Percentiles rank a stretch among this genome's conserved stretches.
Evolutionary conservation across 495 filamentous ascomycete species (phyloP).

Genomic region (Aspergillus nidulans): DNA sequence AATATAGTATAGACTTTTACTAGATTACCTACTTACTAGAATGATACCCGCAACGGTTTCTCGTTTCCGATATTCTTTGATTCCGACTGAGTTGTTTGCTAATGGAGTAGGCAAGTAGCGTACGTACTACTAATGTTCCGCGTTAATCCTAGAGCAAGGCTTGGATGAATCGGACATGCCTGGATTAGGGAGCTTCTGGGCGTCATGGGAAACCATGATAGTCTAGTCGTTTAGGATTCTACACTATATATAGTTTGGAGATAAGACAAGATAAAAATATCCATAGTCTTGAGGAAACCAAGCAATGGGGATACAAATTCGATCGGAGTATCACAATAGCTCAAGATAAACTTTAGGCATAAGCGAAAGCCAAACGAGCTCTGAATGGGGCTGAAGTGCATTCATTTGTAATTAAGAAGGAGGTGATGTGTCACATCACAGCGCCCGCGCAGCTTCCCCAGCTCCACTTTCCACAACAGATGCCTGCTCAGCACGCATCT

Average conservation of each 20-base stretch:
- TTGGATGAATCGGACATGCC: no score
- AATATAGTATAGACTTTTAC: background rate
- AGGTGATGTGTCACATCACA: conserved; percentile 18
- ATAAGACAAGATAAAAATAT: background rate
- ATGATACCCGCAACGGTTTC: conserved; percentile 27
- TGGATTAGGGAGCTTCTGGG: no score
- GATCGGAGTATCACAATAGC: conserved; percentile 9
- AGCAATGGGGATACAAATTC: background rate
- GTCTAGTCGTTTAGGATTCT: background rate
- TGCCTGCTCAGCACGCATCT: conserved; percentile 74
- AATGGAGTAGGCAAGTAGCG: no score
- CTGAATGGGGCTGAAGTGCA: background rate
- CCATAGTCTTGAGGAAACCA: background rate
- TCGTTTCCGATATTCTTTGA: conserved; percentile 8
- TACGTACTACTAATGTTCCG: no score
- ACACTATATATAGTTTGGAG: background rate
- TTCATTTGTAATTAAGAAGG: background rate
- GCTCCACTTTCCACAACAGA: conserved; percentile 65
- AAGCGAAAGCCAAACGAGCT: background rate
- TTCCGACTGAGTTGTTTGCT: background rate
- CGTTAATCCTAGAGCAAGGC: no score
- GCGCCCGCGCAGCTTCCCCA: conserved; percentile 78
- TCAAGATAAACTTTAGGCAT: conserved; percentile 1
- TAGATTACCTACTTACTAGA: background rate
- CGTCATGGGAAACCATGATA: no score